Conservation (phyloP, 345 rosid genomes). For the Aegle marmelos region DNA sequence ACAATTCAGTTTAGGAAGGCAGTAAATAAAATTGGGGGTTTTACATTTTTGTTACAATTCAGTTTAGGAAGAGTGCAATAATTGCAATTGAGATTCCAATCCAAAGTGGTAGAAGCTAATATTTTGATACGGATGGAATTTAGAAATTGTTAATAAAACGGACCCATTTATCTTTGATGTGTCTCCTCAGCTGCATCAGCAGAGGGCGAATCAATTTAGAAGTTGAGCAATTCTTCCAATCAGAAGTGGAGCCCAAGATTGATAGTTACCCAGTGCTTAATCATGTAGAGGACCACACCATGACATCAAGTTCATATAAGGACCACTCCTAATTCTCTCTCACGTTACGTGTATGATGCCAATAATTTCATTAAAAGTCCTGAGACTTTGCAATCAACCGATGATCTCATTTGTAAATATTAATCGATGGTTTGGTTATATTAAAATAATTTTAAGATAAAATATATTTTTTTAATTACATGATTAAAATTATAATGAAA, state of each 20-base stretch:
- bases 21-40: background rate
- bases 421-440: too few relatives aligned
- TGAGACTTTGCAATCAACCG: background rate
- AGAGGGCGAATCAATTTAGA: background rate
- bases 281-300: background rate
- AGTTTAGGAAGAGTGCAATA: background rate
- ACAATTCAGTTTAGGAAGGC: background rate
- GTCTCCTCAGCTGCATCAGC: background rate
- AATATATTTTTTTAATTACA: too few relatives aligned
- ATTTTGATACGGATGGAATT: background rate
- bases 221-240: background rate
- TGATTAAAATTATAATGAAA: too few relatives aligned
- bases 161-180: background rate
- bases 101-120: background rate
- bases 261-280: background rate
- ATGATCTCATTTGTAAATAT: background rate
- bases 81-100: background rate
- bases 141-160: background rate
- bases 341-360: background rate
- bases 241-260: background rate
- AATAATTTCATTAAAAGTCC: background rate
- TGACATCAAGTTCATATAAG: background rate
- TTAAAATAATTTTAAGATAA: too few relatives aligned
- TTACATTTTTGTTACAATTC: background rate
- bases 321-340: background rate